Percentiles rank a stretch among this genome's conserved stretches.
Conservation (phyloP, 1,284 basidiomycete species). For the Erythrobasidium hasegawianum region DNA sequence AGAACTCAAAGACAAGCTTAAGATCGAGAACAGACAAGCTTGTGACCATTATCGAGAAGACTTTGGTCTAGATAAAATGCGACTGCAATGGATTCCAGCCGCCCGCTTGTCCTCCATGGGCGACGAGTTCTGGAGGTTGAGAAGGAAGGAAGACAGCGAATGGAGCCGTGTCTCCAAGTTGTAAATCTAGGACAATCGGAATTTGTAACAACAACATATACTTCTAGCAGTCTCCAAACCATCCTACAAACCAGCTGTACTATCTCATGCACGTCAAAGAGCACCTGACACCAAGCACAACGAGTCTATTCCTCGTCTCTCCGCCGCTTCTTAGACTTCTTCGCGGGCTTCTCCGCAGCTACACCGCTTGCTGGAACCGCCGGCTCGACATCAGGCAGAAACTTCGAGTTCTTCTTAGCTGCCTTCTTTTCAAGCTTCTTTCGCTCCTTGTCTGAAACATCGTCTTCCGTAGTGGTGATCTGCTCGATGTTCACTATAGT, state of each 20-base stretch:
- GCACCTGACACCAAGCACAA: neutral
- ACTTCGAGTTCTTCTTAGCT: no score
- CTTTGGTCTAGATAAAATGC: neutral
- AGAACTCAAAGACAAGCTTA: neutral
- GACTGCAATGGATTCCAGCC: constrained; percentile 24
- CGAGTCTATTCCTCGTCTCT: neutral
- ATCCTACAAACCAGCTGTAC: no score
- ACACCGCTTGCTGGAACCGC: no score
- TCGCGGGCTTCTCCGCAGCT: no score
- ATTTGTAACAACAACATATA: neutral
- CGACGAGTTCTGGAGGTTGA: constrained; percentile 14
- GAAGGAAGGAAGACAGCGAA: constrained; percentile 4
- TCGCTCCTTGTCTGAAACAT: no score
- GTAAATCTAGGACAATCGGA: neutral
- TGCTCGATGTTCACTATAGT: neutral
- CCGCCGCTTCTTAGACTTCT: constrained; percentile 15
- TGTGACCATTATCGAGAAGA: neutral
- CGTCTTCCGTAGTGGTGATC: no score
- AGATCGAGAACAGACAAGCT: neutral
- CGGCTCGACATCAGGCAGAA: no score
- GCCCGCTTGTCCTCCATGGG: constrained; percentile 14
- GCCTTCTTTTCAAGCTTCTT: no score
- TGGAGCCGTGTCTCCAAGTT: neutral
- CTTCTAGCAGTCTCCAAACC: neutral
- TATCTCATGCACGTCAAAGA: neutral